Conservation (phyloP, 2,329 filamentous ascomycete species). For the Microdochium trichocladiopsis region DNA sequence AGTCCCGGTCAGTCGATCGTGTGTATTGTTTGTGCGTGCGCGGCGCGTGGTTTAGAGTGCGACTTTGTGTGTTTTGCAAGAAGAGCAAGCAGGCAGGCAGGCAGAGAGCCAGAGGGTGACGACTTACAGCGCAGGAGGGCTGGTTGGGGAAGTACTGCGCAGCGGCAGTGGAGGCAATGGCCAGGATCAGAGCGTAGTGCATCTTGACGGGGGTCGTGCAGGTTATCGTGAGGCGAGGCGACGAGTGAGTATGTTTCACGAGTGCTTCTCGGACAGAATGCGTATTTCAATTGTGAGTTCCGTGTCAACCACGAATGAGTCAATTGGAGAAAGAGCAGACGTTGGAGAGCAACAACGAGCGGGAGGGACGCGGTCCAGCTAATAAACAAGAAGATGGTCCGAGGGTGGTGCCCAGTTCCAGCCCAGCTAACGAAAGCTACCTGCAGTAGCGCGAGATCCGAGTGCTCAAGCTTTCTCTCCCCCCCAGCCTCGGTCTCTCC, state of each 20-base stretch:
- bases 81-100: background rate
- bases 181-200: background rate
- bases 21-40: background rate
- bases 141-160: conserved; percentile 20
- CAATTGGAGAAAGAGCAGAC: too few species aligned
- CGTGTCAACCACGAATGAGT: too few species aligned
- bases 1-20: background rate
- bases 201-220: background rate
- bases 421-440: background rate
- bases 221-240: too few species aligned
- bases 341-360: too few species aligned
- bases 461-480: background rate
- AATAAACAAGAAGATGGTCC: background rate
- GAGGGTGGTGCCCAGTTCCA: too few species aligned
- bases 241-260: too few species aligned
- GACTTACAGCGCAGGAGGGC: conserved; percentile 27
- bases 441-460: background rate
- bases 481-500: background rate
- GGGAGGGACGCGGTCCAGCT: too few species aligned
- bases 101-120: background rate
- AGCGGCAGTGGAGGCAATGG: background rate
- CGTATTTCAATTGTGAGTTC: too few species aligned
- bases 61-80: too few species aligned
- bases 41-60: too few species aligned
- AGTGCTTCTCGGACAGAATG: too few species aligned